Percentiles rank a stretch among this genome's conserved stretches.
phyloP scores from a whole-genome alignment of 2,329 filamentous ascomycete species.

The Cladophialophora bantiana region DNA sequence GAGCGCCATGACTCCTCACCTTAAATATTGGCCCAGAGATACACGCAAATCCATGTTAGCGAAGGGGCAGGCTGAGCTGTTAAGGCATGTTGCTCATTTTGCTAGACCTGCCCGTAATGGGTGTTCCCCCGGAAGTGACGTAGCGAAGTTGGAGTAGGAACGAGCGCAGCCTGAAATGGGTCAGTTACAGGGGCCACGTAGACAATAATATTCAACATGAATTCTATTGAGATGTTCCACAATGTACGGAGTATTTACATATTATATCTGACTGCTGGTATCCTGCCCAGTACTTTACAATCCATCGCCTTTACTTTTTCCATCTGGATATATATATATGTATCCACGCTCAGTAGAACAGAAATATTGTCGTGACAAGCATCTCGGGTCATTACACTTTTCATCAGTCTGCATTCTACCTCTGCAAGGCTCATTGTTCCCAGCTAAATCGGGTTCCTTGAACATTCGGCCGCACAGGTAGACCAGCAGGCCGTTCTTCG shows the following conservation, averaged over 20 bases:
- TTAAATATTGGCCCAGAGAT: neutral
- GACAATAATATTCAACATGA: neutral
- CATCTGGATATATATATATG: neutral
- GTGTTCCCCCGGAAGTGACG: neutral
- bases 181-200: neutral
- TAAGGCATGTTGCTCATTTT: neutral
- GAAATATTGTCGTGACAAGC: slow-evolving; percentile 15
- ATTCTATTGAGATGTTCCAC: neutral
- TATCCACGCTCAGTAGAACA: slow-evolving; percentile 1
- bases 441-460: slow-evolving; percentile 34
- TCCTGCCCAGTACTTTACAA: slow-evolving; percentile 18
- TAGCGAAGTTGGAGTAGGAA: slow-evolving; percentile 9
- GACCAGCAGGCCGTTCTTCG: slow-evolving; percentile 26
- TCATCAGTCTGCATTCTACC: slow-evolving; percentile 1
- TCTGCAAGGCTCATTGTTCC: slow-evolving; percentile 30
- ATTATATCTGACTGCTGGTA: slow-evolving; percentile 14
- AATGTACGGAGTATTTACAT: slow-evolving; percentile 10
- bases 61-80: neutral
- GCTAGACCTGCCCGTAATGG: neutral
- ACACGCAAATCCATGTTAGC: slow-evolving; percentile 4
- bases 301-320: neutral
- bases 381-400: slow-evolving; percentile 4
- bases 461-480: slow-evolving; percentile 2
- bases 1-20: slow-evolving; percentile 35
- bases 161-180: neutral